Evolutionary conservation across 352 stramenopile species (phyloP), one percentile per base, ranked within the genome.

Genomic region (Globisporangium takayamanum): DNA sequence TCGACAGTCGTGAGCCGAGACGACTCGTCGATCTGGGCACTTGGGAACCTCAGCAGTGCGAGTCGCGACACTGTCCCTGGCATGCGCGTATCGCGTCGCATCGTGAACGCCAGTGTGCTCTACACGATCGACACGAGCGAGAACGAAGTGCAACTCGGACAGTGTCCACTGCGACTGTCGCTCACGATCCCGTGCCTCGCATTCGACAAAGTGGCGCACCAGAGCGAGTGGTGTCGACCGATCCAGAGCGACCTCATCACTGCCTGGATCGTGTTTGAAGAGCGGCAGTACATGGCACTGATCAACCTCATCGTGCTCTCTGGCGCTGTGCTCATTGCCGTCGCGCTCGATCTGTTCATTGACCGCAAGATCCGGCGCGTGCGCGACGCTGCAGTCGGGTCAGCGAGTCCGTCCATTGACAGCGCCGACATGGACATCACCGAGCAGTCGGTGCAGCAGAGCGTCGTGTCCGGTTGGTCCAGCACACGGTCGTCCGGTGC

Each of bases 221-320:
- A 67, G 26, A 52, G 56, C 30, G 69, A 71, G 25, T 76, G 69
- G 69, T 73, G 66, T 14, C 66, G 69, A 3, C 66, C 69, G 3
- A 39, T 56, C 11, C 59, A 65, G 5, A 62, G 59, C 49, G 22
- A 55, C 12, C 54, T 73, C 39, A 55, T 76, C 7, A 46, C 49
- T 0, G 60, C 57, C n/a, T 76, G 69, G 69, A 51, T 73, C 10
- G 50, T 45, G 1, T 58, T 72, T 25, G 63, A 76, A 20, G 55
- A 73, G 37, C 49, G 51, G 28, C 62, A 73, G 54, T 63, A 66
- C 36, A 46, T 70, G 53, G 61, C 48, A 25, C 58, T 76, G 16
- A 48, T 66, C 22, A 70, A 61, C 30, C 54, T 73, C 8, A 62
- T 76, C 33, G 46, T 70, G n/a, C 41, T 76, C 36, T 63, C 66